Base-by-base conservation (phyloP, 2,329 filamentous ascomycete genomes). In the Neonectria punicea region DNA sequence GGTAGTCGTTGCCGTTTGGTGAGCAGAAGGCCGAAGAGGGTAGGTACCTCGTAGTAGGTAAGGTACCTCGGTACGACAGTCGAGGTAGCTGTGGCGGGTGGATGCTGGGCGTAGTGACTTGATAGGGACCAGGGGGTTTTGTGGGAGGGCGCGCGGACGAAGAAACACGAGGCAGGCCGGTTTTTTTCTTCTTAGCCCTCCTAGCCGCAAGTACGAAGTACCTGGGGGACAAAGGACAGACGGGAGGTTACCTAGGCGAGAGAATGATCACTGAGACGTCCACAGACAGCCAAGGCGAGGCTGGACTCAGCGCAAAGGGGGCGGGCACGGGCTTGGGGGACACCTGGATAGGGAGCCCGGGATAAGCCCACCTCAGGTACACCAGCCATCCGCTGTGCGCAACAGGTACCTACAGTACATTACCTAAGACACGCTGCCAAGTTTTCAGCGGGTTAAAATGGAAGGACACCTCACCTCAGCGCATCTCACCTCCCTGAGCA, bases 1-100 rank as follows among this genome's bases (percentile, higher is more conserved):
- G 65, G 62, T 65, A 57, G 58, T 66, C 60, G 62, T 60, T 66
- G 66, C 53, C 28, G 28, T 39, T 39, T 39, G 36, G 36, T n/a
- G 36, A 39, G 39, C 22, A 51, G 57, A 53, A 30, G 30, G 47
- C 53, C 8, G 36, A 55, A 28, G 28, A 18, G 10, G 30, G 50
- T n/a, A 36, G 8, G 58, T 60, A 43, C 46, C n/a, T 54, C 30
- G 25, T 25, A 25, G 25, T 25, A 30, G 30, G 8, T 10, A 30
- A 28, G 30, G 44, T 32, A 39, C 32, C 30, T n/a, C n/a, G 50
- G 32, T 54, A 54, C 14, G 34, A 5, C 14, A 39, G 14, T 39
- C 14, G 34, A 39, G 13, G 18, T 25, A 53, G 9, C 22, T n/a
- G 49, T 13, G 49, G 28, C 18, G 49, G n/a, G 49, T 50, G 47